Percentiles rank a stretch among this genome's conserved stretches.
phyloP scores from a whole-genome alignment of 345 rosid genomes.

The Brassica cretica region DNA sequence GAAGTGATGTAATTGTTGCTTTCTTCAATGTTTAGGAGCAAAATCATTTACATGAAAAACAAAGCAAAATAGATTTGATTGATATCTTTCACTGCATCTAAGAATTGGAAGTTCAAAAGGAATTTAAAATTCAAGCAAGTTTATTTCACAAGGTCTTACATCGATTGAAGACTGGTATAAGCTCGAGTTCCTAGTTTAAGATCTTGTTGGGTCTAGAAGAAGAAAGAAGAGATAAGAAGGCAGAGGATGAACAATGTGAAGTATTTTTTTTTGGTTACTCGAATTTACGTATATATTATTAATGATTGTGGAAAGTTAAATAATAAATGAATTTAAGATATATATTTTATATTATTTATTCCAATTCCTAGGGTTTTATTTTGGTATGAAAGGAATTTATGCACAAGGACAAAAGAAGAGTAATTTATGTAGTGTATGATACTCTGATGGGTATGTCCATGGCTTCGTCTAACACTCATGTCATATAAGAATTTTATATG shows the following conservation, averaged over 20 bases:
- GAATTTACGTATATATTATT: too few relatives aligned
- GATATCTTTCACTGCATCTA: conserved; percentile 3
- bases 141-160: conserved; percentile 24
- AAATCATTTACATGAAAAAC: conserved; percentile 15
- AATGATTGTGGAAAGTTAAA: background rate
- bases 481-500: conserved; percentile 13
- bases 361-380: conserved; percentile 34
- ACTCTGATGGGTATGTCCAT: conserved; percentile 32
- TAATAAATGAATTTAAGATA: conserved; percentile 6
- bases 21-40: background rate
- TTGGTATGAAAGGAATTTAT: conserved; percentile 42
- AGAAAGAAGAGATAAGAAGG: conserved; percentile 2
- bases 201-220: conserved; percentile 22
- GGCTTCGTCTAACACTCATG: conserved; percentile 25
- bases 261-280: conserved; percentile 33
- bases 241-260: background rate
- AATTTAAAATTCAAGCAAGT: background rate
- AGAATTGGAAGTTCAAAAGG: background rate
- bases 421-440: conserved; percentile 32
- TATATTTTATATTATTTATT: conserved; percentile 9
- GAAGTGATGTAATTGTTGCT: background rate
- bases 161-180: conserved; percentile 5
- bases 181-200: conserved; percentile 25
- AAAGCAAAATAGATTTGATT: background rate
- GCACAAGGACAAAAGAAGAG: conserved; percentile 36